phyloP scores from a whole-genome alignment of 2,329 filamentous ascomycete genomes.

The Phyllosticta ampelicida region DNA sequence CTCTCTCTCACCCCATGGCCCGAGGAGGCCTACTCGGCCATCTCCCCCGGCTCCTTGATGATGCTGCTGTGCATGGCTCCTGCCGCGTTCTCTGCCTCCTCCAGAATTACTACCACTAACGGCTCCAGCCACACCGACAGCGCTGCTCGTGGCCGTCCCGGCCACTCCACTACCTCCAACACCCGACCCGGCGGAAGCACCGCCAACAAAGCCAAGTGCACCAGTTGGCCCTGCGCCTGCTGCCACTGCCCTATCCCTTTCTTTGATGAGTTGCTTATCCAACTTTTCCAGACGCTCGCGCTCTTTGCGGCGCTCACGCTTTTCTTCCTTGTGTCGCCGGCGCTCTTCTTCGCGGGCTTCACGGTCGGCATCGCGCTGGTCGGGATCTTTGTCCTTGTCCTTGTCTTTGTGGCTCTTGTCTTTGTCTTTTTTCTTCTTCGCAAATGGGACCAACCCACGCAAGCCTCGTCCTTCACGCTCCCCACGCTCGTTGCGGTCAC shows the following conservation, averaged over 20 bases:
- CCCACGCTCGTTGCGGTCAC: not conserved
- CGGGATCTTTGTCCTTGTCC: conserved; percentile 19
- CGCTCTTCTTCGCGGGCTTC: conserved; percentile 13
- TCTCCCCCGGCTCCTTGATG: not conserved
- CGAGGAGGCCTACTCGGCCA: not conserved
- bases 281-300: not conserved
- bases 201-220: not conserved
- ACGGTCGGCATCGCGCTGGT: not conserved
- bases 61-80: not conserved
- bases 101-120: not conserved
- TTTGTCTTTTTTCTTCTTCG: conserved; percentile 14
- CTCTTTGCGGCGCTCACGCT: conserved; percentile 3
- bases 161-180: not conserved
- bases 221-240: not conserved
- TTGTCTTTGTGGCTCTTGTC: conserved; percentile 15
- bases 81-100: not conserved
- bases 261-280: conserved; percentile 1
- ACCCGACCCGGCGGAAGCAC: not conserved
- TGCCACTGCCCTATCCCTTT: not conserved
- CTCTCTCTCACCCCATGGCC: not conserved
- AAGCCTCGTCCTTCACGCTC: conserved; percentile 7
- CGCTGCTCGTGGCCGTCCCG: not conserved
- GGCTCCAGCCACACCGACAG: not conserved
- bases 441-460: conserved; percentile 2
- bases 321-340: conserved; percentile 12